Evolutionary conservation across 192 early-diverging fungal species (phyloP), one percentile per base, ranked within the genome.

Genomic region (Backusella circina): DNA sequence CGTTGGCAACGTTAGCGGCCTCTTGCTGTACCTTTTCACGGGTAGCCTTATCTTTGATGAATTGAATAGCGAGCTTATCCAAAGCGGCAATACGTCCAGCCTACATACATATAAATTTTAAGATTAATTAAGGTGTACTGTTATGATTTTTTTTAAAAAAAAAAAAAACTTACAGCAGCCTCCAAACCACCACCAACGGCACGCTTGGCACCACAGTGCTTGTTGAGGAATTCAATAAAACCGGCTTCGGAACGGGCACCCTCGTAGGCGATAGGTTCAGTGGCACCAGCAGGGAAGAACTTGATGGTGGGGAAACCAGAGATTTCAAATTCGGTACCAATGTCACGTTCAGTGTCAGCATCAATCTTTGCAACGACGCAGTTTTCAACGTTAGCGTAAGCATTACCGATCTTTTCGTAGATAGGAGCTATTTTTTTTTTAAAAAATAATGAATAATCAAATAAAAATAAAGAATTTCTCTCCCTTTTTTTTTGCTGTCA

Each of bases 301-400:
- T 92, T 92, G 80, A 97, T 85, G 16, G 96, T 97, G 5, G 97
- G 96, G 90, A 92, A 98, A 13, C 96, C 94, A 44, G 81, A 67
- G 44, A 99, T 88, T 28, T 86, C 84, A 78, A 80, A 92, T 65
- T 89, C 87, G 26, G 80, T 72, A 77, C 88, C 90, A 83, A 94
- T 75, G 68, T 85, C 85, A 32, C 80, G 79, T 74, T 90, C 85
- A 26, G 77, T 87, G 71, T 91, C 92, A 37, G 95, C 96, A 80
- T 98, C 96, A 68, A 97, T 84, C 79, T 95, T 97, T 81, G 95
- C 96, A 57, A 99, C 91, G 23, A 95, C 76, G 78, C 89, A 87
- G 67, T 94, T 88, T 0, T 88, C 78, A 73, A 97, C 96, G 61
- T 88, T 90, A 72, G 89, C 84, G 84, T 93, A 99, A 64, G 86